phyloP scores from a whole-genome alignment of 345 rosid species.

The Corchorus capsularis region DNA sequence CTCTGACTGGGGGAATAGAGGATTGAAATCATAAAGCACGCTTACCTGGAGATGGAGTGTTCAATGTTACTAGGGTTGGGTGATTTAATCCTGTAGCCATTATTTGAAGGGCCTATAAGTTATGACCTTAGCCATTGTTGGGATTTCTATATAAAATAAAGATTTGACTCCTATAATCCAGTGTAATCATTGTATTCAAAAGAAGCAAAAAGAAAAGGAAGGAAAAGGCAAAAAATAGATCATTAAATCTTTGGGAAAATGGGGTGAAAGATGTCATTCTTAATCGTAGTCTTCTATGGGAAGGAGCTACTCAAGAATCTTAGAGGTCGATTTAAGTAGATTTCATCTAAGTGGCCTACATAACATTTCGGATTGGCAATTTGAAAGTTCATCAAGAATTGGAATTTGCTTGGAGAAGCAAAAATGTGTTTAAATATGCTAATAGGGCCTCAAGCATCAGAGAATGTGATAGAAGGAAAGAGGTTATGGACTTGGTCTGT shows the following conservation, averaged over 20 bases:
- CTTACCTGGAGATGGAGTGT: not conserved
- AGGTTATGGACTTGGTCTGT: not conserved
- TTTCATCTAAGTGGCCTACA: not conserved
- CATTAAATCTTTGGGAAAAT: not conserved
- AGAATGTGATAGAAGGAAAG: not conserved
- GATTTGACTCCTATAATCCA: not conserved
- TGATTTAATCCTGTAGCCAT: no score
- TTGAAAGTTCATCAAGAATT: not conserved
- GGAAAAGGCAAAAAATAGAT: not conserved
- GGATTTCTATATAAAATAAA: not conserved
- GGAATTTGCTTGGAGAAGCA: not conserved
- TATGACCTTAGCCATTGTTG: not conserved
- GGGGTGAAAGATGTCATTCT: not conserved
- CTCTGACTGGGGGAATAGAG: not conserved
- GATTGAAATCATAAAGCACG: not conserved
- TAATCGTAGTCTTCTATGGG: not conserved
- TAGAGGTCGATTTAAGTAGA: not conserved
- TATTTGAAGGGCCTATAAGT: not conserved
- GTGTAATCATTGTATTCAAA: not conserved
- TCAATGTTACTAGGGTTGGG: not conserved
- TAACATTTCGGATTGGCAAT: not conserved
- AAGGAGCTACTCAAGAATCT: constrained; percentile 5
- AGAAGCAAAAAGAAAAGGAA: not conserved
- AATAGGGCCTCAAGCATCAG: not conserved
- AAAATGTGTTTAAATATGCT: not conserved